Evolutionary conservation across 2,329 filamentous ascomycete species (phyloP).

Genomic region (Monosporascus sp.): DNA sequence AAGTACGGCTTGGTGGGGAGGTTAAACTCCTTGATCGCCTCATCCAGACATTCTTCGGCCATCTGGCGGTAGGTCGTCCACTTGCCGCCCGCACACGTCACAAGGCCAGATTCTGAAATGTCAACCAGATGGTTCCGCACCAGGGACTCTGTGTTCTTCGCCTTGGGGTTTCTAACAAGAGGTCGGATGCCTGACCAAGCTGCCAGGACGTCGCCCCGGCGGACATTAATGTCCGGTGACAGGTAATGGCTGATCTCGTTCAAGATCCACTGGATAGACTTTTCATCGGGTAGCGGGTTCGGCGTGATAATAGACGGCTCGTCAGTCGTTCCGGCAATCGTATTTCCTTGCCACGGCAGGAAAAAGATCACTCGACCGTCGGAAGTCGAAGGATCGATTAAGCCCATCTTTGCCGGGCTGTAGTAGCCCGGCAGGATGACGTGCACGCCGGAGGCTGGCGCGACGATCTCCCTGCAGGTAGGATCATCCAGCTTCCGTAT

Average conservation of each 20-base stretch:
- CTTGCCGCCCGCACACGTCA: slow-evolving; percentile 85
- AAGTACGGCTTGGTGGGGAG: slow-evolving; percentile 52
- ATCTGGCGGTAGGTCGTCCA: slow-evolving; percentile 94
- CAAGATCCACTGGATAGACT: slow-evolving; percentile 85
- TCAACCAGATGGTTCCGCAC: slow-evolving; percentile 84
- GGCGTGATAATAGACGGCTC: slow-evolving; percentile 66
- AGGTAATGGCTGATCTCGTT: slow-evolving; percentile 78
- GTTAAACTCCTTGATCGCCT: slow-evolving; percentile 65
- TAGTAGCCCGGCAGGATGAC: slow-evolving; percentile 84
- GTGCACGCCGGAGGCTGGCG: slow-evolving; percentile 80
- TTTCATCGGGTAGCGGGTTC: slow-evolving; percentile 73
- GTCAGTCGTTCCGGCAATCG: slow-evolving; percentile 84
- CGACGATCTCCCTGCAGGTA: slow-evolving; percentile 68
- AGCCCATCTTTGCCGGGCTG: slow-evolving; percentile 78
- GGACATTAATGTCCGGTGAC: slow-evolving; percentile 77
- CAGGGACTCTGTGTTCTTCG: slow-evolving; percentile 78
- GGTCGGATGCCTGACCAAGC: slow-evolving; percentile 87
- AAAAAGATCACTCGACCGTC: slow-evolving; percentile 92
- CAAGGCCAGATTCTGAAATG: slow-evolving; percentile 69
- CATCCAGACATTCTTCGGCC: slow-evolving; percentile 84
- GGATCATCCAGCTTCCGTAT: slow-evolving; percentile 82
- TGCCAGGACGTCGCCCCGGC: slow-evolving; percentile 80
- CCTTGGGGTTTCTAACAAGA: slow-evolving; percentile 79
- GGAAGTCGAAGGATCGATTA: slow-evolving; percentile 81
- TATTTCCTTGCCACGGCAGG: slow-evolving; percentile 89